Evolutionary conservation across 257 asterid species (phyloP), one percentile per base, ranked within the genome.

Genomic region (Ehretia macrophylla): DNA sequence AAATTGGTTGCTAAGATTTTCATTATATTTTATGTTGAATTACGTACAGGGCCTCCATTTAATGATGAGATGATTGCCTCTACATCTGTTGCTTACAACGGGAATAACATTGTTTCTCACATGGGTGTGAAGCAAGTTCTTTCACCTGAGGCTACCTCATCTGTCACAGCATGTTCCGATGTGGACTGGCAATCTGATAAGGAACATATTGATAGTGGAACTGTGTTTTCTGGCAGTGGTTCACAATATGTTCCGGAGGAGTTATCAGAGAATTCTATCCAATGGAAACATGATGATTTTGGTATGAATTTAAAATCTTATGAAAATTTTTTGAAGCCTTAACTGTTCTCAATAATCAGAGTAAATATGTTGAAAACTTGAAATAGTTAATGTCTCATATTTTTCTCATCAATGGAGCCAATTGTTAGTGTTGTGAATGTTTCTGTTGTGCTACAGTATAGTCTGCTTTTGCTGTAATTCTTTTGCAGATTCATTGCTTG

Each of bases 71-170:
- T 42, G 14, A 47, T 37, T 55, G 52, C 58, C 61, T 17, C 51
- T 19, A 46, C 68, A 62, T 57, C 45, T 48, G 51, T 55, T 55
- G 58, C 59, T 59, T 59, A 66, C 44, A 42, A 68, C 57, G 71
- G 75, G 55, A 74, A 63, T 39, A 59, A 22, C 60, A 57, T 72
- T 60, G 56, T 65, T 65, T 19, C 70, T 14, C 46, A 62, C 17
- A 55, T 47, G 70, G 52, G 68, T 17, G 52, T 32, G 38, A 58
- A 58, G 14, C 65, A 53, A 62, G 19, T 47, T 73, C 63, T 65
- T 67, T 78, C 83, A 57, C 84, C 82, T 19, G 79, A 73, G 39
- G 77, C 54, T 48, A 62, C 70, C 20, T 74, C 85, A 19, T 76
- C 85, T 21, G 60, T 74, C 68, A 69, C 78, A 0, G 71, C 54